Base-by-base conservation (phyloP, 2,329 filamentous ascomycete species). In the Trichoderma gracile region DNA sequence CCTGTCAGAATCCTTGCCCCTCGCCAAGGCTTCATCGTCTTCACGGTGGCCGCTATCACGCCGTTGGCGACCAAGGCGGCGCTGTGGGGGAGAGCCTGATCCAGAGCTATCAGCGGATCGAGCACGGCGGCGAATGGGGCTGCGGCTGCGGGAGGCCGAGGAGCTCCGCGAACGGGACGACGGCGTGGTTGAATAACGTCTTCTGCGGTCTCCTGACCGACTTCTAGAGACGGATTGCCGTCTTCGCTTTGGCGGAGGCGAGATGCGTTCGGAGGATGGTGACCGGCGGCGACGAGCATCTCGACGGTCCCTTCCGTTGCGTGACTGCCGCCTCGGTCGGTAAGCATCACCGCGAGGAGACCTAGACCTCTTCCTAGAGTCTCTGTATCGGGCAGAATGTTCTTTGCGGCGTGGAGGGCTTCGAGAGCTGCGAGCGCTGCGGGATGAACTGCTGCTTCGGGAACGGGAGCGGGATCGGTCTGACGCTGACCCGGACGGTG, bases 161-260 rank as follows among this genome's bases (percentile, higher is more conserved):
- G 73, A 72, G 50, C 76, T 78, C 58, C 77, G 74, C 7, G 79
- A 80, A 63, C 76, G 74, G 3, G 80, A 80, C n/a, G 78, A 77
- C 40, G 77, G 77, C 8, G 71, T 72, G 54, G 72, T 73, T 3
- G 74, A 74, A 27, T 72, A 69, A 23, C 75, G 72, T 67, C 78
- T 78, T 33, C 77, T 76, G 65, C 73, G 76, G 62, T 67, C 76
- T 65, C 69, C 78, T 65, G 83, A 84, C 21, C 80, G 78, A 67
- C 81, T 84, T 42, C 77, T 76, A 5, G 81, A 83, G 15, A 75
- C 73, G 4, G 82, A 82, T 63, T 82, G 81, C 63, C 82, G 79
- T 40, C 83, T 79, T 53, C 82, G 78, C 68, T 86, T 86, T 2
- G 78, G 75, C 5, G 76, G 72, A 6, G 80, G 82, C 7, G 82